Evolutionary conservation across 2,329 filamentous ascomycete species (phyloP), one percentile per base, ranked within the genome.

Genomic region (Podosphaera fusca): DNA sequence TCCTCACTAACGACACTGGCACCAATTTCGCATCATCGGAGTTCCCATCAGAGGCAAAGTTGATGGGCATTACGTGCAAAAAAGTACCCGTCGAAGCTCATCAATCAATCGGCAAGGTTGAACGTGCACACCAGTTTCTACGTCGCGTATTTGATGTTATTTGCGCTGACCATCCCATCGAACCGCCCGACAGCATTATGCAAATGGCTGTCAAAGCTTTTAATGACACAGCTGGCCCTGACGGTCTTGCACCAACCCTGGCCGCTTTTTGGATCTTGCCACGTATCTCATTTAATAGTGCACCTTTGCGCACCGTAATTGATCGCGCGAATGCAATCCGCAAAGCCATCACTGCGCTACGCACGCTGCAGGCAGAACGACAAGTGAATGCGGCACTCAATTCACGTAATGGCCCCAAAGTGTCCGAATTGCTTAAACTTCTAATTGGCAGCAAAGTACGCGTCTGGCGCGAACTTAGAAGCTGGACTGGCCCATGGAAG

Each of bases 321-420:
- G 30, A 8, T 8, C 31, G 49, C 12, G 40, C 58, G 36, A 30
- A 6, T 5, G 49, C 58, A 7, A 8, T 58, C 31, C 52, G 51
- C n/a, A 59, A 59, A 31, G 58, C 56, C 8, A 58, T 56, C 34
- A 54, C 36, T 1, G 56, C 58, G 46, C 29, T 59, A 35, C 7
- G 42, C 4, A 59, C 54, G 7, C 21, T 56, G 10, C 45, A 29
- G 10, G 51, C 52, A n/a, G 14, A 45, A 31, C 30, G 56, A 14
- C 2, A 59, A 33, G n/a, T 57, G 30, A 14, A 45, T 2, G 55
- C 57, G 12, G 54, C 53, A 42, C 30, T 59, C 0, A 50, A 51
- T 49, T 52, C 14, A 3, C 4, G 52, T 0, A 59, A 59, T 34
- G 31, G 55, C n/a, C 52, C 52, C 1, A 51, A 30, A 34, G 45